Evolutionary conservation across 1,284 basidiomycete genomes (phyloP).

Genomic region (Boletus semigastroideus): DNA sequence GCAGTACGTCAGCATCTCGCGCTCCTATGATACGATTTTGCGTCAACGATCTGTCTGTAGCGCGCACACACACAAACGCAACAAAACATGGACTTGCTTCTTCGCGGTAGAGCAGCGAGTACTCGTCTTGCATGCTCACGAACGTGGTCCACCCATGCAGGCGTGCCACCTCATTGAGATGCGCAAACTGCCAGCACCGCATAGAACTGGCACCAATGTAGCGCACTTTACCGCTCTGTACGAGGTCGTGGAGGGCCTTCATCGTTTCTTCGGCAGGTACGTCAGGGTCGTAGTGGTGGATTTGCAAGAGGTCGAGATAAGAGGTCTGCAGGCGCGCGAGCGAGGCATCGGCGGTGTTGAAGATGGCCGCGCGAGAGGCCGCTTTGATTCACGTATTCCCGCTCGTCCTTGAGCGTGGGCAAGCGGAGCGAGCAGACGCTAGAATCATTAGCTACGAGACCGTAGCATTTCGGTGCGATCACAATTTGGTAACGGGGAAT

Average conservation of each 20-base stretch:
- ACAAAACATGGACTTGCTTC: conserved; percentile 24
- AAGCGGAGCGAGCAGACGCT: neutral
- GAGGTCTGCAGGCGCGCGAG: conserved; percentile 41
- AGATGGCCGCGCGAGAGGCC: conserved; percentile 47
- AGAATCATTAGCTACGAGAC: conserved; percentile 20
- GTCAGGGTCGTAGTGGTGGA: conserved; percentile 41
- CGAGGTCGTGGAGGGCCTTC: conserved; percentile 46
- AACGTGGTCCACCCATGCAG: conserved; percentile 40
- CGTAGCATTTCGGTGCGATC: conserved; percentile 43
- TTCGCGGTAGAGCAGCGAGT: conserved; percentile 43
- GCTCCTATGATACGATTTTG: conserved; percentile 35
- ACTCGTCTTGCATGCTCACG: conserved; percentile 41
- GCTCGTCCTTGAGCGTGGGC: conserved; percentile 17
- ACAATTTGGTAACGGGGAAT: conserved; percentile 55
- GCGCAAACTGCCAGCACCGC: conserved; percentile 43
- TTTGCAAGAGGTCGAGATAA: conserved; percentile 49
- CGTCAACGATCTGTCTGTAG: neutral
- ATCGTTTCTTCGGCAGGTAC: conserved; percentile 44
- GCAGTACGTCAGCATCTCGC: conserved; percentile 50
- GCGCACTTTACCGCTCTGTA: conserved; percentile 42
- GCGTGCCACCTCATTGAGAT: conserved; percentile 40
- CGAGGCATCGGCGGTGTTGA: conserved; percentile 45
- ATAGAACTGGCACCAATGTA: conserved; percentile 48
- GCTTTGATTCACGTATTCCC: conserved; percentile 44
- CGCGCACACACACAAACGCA: too few species aligned